Base-by-base conservation (phyloP, 352 stramenopile species). In the Phytophthora sansomeana region DNA sequence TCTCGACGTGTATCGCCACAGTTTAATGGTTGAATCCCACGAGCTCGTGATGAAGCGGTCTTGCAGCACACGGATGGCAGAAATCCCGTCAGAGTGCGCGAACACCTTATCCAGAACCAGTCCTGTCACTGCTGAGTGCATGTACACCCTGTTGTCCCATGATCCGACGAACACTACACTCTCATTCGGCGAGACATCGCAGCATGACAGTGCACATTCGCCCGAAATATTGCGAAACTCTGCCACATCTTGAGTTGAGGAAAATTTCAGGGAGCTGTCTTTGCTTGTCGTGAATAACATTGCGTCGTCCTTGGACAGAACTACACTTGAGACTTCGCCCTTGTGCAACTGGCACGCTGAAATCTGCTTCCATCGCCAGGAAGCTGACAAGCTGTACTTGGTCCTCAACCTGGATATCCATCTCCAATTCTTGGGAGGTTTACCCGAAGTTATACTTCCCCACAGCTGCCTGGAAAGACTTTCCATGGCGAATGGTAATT, bases 61-160 rank as follows among this genome's bases (percentile, higher is more conserved):
- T 8, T 77, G 71, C 16, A 91, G 33, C 21, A 89, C 77, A 26
- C 78, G 82, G 29, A 95, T 79, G 13, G 81, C 85, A 13, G 85
- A 92, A 32, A 95, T 83, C 6, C 83, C 83, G 33, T 92, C 83
- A 2, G 74, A 78, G 36, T 95, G 87, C 1, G 84, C 85, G 4
- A 87, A 63, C 5, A 89, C 69, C 11, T 82, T 88, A 58, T 95
- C 83, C 28, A 92, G 56, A 10, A 86, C 74, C 1, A 72, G 59
- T 1, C 82, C 85, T 3, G 76, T 89, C 19, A 78, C 56, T 4
- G 77, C 29, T 2, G 82, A 92, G 61, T 91, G 75, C 85, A 96
- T 92, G 68, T 88, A 88, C 43, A 96, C 78, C 46, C 67, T 62
- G 52, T 91, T 89, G 55, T 96, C 86, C 79, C 83, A 91, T 44